These are phyloP conservation scores for Podaxis sp. DNA, from an alignment of 768 basidiomycete species.

Conservation along the genomic window DNA sequence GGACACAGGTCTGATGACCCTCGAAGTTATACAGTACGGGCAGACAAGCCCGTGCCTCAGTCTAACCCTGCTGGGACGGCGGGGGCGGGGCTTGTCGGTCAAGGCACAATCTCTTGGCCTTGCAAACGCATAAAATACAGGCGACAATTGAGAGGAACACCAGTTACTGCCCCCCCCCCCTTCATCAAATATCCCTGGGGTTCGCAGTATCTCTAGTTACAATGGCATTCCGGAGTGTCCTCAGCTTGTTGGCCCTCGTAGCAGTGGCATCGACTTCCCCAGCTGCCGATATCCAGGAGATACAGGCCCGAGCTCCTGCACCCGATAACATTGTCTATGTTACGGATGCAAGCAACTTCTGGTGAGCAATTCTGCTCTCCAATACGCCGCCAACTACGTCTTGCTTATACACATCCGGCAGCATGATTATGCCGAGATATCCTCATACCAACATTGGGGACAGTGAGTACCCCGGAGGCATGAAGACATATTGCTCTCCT, in stretches of 20 bases:
- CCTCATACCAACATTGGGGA: slow-evolving; percentile 55
- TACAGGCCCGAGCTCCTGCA: slow-evolving; percentile 19
- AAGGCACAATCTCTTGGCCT: background rate
- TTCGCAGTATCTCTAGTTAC: background rate
- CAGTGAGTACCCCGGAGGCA: slow-evolving; percentile 55
- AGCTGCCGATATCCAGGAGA: background rate
- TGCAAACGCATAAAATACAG: background rate
- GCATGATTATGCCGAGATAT: slow-evolving; percentile 27
- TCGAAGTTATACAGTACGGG: background rate
- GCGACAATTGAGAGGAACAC: background rate
- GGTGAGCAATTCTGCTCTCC: slow-evolving; percentile 31
- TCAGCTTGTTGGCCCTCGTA: background rate
- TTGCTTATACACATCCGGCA: background rate
- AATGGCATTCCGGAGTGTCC: background rate
- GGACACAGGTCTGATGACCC: background rate
- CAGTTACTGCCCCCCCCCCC: background rate
- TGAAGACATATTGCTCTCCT: slow-evolving; percentile 53
- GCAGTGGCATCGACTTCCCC: background rate
- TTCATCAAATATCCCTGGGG: background rate
- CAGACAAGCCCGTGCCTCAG: background rate
- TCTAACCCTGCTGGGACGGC: background rate
- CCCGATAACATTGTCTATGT: slow-evolving; percentile 55
- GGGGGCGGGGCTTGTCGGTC: too few species aligned
- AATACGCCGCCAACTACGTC: background rate
- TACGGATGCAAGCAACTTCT: slow-evolving; percentile 41